Conservation (phyloP, 1,284 basidiomycete species). For the Austroboletus niveus region DNA sequence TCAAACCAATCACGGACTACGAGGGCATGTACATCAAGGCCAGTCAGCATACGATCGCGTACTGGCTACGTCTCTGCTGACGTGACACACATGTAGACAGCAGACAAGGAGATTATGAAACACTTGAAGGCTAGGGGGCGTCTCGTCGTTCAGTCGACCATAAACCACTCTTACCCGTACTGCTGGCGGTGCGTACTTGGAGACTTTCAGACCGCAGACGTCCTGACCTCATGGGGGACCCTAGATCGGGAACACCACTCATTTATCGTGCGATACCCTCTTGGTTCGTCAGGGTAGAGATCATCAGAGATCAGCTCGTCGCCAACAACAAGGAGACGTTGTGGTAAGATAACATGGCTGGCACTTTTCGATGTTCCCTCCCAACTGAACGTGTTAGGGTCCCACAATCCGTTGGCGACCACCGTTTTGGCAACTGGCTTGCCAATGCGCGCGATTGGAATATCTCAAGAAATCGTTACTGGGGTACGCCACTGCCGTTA, state of each 20-base stretch:
- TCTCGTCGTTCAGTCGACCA: constrained; percentile 84
- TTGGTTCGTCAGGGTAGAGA: constrained; percentile 94
- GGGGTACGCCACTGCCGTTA: constrained; percentile 97
- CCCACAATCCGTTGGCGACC: constrained; percentile 86
- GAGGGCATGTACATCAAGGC: constrained; percentile 92
- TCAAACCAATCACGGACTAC: constrained; percentile 88
- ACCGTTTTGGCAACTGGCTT: constrained; percentile 96
- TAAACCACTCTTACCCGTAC: constrained; percentile 94
- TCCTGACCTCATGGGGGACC: constrained; percentile 3
- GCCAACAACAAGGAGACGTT: constrained; percentile 88
- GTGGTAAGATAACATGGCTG: constrained; percentile 56
- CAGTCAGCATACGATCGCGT: constrained; percentile 9
- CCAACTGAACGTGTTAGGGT: constrained; percentile 55
- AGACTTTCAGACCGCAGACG: not conserved
- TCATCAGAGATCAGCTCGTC: constrained; percentile 83
- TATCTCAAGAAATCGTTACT: constrained; percentile 97
- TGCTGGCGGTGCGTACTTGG: constrained; percentile 79
- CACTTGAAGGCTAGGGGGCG: constrained; percentile 85
- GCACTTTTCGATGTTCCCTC: not conserved
- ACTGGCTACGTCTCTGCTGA: not conserved
- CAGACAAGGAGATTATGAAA: constrained; percentile 95
- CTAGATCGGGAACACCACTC: constrained; percentile 87
- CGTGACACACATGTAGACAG: constrained; percentile 51
- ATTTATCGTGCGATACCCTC: constrained; percentile 96
- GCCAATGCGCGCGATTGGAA: constrained; percentile 99